Evolutionary conservation across 441 rosid genomes (phyloP), one percentile per base, ranked within the genome.

Genomic region (Erodium moschatum): DNA sequence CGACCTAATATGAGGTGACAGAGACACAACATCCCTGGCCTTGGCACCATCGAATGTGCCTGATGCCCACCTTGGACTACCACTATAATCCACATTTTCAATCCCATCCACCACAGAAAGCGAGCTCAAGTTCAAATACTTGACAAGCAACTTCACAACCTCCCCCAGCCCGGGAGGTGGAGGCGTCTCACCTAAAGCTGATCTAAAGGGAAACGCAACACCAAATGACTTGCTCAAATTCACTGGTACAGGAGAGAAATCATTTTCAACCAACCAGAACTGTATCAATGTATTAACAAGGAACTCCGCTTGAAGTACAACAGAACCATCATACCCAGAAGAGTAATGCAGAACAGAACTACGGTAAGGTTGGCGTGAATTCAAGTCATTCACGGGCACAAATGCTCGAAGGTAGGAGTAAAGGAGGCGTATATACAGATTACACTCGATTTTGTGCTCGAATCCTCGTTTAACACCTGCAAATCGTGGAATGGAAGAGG

Each of bases 191-290:
- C 90, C 84, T 40, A 81, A 78, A 70, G 81, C 76, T 10, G 89
- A 79, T 31, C 67, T 73, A 48, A 84, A 82, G 10, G 85, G 85
- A 60, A 79, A 69, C 1, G 87, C 76, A 74, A 87, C 84, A 29
- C 96, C 98, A 74, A 81, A 79, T 0, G 87, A 86, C 77, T 86
- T 88, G 76, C 85, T 81, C 31, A 80, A 69, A 72, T 69, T 79
- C 61, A 81, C 74, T 0, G 88, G 78, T 66, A 88, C 76, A 0
- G 98, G 97, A 1, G 93, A 92, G 78, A 92, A 90, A 79, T 92
- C 98, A 81, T 86, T 92, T 70, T 90, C 97, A 77, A 89, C 87
- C 76, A 92, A 78, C 98, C 98, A 92, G 74, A 87, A 92, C 24
- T 90, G 83, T 75, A 90, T 80, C 44, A 90, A 81, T 0, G 84